These are phyloP conservation scores for Pseudogymnoascus sp. DNA, from an alignment of 2,329 filamentous ascomycete genomes.

Conservation along the genomic window DNA sequence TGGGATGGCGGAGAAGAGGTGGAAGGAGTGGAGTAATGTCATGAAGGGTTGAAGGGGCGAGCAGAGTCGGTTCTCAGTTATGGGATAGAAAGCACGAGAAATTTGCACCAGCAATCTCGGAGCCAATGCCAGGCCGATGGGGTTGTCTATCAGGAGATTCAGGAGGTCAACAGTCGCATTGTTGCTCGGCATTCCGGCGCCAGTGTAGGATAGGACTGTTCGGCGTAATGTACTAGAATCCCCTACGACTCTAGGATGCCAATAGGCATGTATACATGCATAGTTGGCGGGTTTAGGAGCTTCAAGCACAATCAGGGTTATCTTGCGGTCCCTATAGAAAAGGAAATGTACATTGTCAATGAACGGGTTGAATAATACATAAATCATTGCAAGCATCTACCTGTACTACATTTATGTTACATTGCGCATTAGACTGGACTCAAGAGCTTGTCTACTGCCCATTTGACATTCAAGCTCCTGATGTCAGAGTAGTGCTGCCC, in stretches of 20 bases:
- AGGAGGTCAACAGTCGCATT: background rate
- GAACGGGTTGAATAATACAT: background rate
- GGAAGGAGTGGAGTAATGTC: constrained; percentile 42
- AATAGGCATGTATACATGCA: background rate
- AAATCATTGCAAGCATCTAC: constrained; percentile 4
- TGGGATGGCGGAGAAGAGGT: constrained; percentile 54
- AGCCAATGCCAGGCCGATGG: background rate
- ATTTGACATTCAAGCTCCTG: constrained; percentile 61
- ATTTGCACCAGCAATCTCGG: background rate
- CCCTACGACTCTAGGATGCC: background rate
- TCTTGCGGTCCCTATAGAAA: background rate
- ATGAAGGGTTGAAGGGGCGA: background rate
- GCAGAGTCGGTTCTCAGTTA: background rate
- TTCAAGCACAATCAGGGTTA: background rate
- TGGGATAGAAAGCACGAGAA: background rate
- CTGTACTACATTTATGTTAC: background rate
- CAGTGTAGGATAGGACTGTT: background rate
- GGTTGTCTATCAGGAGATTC: background rate
- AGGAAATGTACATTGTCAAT: background rate
- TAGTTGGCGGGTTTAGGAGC: background rate
- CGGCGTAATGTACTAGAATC: background rate
- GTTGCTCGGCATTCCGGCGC: background rate
- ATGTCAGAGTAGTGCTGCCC: constrained; percentile 64
- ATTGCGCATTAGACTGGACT: constrained; percentile 14
- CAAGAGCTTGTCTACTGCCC: constrained; percentile 61